These are phyloP conservation scores for Pseudocercospora cruenta DNA, from an alignment of 2,329 filamentous ascomycete species.

Conservation along the genomic window DNA sequence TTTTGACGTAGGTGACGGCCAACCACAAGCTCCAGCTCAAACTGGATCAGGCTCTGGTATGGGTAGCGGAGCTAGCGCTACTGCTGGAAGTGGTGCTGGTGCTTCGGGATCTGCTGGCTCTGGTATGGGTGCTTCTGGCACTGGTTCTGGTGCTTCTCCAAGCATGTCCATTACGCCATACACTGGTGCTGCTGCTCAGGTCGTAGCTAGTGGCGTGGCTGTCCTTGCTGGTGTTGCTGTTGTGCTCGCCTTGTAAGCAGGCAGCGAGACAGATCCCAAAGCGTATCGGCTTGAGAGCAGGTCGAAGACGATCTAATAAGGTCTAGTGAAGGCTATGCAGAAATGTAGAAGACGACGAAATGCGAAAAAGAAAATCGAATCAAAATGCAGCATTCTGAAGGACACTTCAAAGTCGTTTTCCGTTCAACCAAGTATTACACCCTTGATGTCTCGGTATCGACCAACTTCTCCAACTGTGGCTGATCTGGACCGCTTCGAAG, in stretches of 20 bases:
- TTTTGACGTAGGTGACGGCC: constrained; percentile 2
- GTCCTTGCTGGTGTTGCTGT: constrained; percentile 10
- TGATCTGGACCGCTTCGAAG: no score
- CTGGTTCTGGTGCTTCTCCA: not conserved
- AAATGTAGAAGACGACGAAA: not conserved
- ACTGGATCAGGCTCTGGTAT: not conserved
- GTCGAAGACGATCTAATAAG: not conserved
- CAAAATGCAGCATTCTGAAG: no score
- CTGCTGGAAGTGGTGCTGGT: not conserved
- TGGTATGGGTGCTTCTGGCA: not conserved
- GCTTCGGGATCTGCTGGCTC: not conserved
- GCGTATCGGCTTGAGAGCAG: not conserved
- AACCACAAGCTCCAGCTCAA: constrained; percentile 9
- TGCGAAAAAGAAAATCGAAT: no score
- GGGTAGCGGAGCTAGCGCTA: not conserved
- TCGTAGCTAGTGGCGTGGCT: constrained; percentile 5
- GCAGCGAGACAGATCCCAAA: no score
- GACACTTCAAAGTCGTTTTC: no score
- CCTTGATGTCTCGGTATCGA: no score
- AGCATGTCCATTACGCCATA: constrained; percentile 10
- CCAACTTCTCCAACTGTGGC: no score
- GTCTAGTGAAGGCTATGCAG: not conserved
- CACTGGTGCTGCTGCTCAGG: constrained; percentile 15
- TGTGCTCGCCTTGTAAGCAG: constrained; percentile 13
- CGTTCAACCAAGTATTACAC: no score